phyloP scores from a whole-genome alignment of 2,329 filamentous ascomycete species.

The Trichoderma sp. region DNA sequence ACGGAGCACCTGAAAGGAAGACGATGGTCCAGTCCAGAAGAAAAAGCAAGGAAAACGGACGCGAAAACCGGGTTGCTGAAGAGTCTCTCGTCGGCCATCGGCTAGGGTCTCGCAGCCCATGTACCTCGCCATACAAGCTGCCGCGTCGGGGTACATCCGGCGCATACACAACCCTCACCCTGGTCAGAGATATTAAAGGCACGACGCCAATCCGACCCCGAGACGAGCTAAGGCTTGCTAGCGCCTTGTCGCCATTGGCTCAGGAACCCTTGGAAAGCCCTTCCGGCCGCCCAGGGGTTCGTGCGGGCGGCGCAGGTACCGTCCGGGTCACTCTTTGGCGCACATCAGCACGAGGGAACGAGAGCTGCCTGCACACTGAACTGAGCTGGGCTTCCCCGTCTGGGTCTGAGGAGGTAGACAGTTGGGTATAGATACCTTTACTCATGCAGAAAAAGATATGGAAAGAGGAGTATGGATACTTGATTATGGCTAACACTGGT shows the following conservation, averaged over 20 bases:
- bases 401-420: too few relatives aligned
- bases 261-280: slow-evolving; percentile 22
- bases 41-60: background rate
- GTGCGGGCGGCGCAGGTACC: slow-evolving; percentile 14
- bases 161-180: background rate
- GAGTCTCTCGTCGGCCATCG: slow-evolving; percentile 8
- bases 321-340: slow-evolving; percentile 11
- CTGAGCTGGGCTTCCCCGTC: too few relatives aligned
- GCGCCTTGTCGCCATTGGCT: slow-evolving; percentile 32
- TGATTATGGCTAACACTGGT: background rate
- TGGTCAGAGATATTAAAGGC: slow-evolving; percentile 35
- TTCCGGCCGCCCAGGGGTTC: slow-evolving; percentile 25
- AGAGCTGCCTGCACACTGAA: background rate
- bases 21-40: background rate
- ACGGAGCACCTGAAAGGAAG: background rate
- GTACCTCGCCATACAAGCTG: background rate
- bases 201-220: slow-evolving; percentile 33
- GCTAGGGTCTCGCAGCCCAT: background rate
- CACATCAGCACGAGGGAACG: background rate
- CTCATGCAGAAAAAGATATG: too few relatives aligned
- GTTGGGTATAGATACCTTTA: too few relatives aligned
- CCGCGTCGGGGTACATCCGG: background rate
- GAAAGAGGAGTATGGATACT: too few relatives aligned
- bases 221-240: slow-evolving; percentile 36
- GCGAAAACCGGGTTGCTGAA: background rate